A percentile compares a stretch with the other conserved stretches of the same genome.
phyloP scores from a whole-genome alignment of 306 rosid species.

The Vicia sativa region DNA sequence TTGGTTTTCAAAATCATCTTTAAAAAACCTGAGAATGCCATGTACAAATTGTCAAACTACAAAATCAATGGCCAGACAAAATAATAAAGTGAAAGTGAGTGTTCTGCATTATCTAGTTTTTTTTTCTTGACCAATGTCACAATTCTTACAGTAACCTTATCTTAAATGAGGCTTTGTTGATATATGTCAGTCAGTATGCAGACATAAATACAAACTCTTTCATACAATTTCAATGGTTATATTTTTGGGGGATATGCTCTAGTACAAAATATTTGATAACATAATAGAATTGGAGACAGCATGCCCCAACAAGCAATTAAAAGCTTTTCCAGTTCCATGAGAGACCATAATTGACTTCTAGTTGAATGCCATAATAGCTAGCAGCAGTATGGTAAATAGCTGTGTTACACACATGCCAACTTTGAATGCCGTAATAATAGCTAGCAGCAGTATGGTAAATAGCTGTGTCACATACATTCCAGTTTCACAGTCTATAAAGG shows the following conservation, averaged over 20 bases:
- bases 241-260: neutral
- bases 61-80: slow-evolving; percentile 11
- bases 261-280: slow-evolving; percentile 20
- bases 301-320: neutral
- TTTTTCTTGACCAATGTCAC: neutral
- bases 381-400: slow-evolving; percentile 11
- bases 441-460: slow-evolving; percentile 16
- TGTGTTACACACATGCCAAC: slow-evolving; percentile 16
- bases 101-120: slow-evolving; percentile 24
- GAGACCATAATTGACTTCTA: neutral
- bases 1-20: slow-evolving; percentile 8
- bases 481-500: slow-evolving; percentile 12
- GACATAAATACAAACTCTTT: slow-evolving; percentile 12
- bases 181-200: slow-evolving; percentile 5
- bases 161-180: neutral
- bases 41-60: slow-evolving; percentile 16
- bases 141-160: slow-evolving; percentile 4
- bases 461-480: slow-evolving; percentile 37
- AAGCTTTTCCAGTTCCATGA: neutral
- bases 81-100: slow-evolving; percentile 31
- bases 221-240: slow-evolving; percentile 5
- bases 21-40: slow-evolving; percentile 31
- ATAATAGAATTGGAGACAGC: slow-evolving; percentile 30
- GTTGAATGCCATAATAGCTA: slow-evolving; percentile 23
- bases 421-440: slow-evolving; percentile 13